These are phyloP conservation scores for Naematelia aurantialba DNA, from an alignment of 768 basidiomycete species.

Conservation along the genomic window DNA sequence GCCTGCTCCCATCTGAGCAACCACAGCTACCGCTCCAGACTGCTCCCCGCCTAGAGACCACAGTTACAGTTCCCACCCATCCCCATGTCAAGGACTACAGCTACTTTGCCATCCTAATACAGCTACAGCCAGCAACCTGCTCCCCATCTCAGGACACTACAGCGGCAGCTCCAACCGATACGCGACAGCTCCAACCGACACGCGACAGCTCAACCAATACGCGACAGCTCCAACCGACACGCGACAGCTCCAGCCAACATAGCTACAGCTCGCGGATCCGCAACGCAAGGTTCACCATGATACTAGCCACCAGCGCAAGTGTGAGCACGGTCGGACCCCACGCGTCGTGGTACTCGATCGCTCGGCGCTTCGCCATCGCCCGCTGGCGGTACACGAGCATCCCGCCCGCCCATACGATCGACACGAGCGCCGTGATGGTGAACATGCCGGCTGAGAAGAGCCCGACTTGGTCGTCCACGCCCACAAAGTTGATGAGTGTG, in stretches of 20 bases:
- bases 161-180: no score
- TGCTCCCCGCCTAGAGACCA: no score
- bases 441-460: constrained; percentile 84
- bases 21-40: no score
- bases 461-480: constrained; percentile 57
- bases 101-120: no score
- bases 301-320: constrained; percentile 35
- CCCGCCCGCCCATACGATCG: constrained; percentile 74
- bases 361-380: constrained; percentile 40
- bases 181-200: no score
- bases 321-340: constrained; percentile 46
- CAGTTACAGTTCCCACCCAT: no score
- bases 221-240: no score
- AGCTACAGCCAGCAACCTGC: no score
- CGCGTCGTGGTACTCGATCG: constrained; percentile 48
- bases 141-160: no score
- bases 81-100: no score
- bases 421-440: constrained; percentile 79
- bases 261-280: constrained; percentile 41
- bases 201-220: no score
- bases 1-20: no score
- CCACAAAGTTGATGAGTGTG: constrained; percentile 54
- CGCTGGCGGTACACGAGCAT: constrained; percentile 48
- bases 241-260: neutral
- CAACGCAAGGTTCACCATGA: constrained; percentile 44